Percentiles rank a stretch among this genome's conserved stretches.
Conservation (phyloP, 1,284 basidiomycete species). For the Polyporus tsugae region DNA sequence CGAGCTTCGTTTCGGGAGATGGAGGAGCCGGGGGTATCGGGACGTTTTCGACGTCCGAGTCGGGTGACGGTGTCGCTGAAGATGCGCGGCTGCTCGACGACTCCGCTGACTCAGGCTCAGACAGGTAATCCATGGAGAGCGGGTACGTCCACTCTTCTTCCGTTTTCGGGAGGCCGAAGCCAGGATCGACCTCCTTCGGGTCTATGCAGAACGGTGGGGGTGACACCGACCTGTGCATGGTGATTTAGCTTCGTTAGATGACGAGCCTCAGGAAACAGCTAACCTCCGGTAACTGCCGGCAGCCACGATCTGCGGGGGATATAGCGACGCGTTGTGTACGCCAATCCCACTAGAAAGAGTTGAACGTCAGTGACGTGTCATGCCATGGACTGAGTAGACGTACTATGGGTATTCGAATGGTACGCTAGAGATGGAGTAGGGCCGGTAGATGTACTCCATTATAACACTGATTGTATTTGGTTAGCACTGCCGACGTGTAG, state of each 20-base stretch:
- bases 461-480: background rate
- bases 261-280: background rate
- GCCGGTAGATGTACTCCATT: background rate
- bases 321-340: background rate
- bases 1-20: background rate
- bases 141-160: background rate
- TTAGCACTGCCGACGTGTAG: background rate
- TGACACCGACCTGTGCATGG: background rate
- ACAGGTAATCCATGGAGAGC: background rate
- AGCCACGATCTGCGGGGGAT: background rate
- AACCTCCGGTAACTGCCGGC: background rate
- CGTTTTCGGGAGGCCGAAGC: conserved; percentile 1
- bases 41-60: background rate
- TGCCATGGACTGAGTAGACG: background rate
- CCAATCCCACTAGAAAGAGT: background rate
- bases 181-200: conserved; percentile 3
- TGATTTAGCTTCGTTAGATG: background rate
- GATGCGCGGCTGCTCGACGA: background rate
- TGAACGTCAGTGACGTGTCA: background rate
- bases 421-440: background rate
- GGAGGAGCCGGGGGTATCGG: background rate
- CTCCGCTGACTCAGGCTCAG: background rate
- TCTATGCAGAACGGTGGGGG: background rate
- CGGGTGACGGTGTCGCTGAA: background rate
- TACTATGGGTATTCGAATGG: background rate